These are phyloP conservation scores for Chytridium lagenaria DNA, from an alignment of 371 early-diverging fungal species.

Conservation along the genomic window DNA sequence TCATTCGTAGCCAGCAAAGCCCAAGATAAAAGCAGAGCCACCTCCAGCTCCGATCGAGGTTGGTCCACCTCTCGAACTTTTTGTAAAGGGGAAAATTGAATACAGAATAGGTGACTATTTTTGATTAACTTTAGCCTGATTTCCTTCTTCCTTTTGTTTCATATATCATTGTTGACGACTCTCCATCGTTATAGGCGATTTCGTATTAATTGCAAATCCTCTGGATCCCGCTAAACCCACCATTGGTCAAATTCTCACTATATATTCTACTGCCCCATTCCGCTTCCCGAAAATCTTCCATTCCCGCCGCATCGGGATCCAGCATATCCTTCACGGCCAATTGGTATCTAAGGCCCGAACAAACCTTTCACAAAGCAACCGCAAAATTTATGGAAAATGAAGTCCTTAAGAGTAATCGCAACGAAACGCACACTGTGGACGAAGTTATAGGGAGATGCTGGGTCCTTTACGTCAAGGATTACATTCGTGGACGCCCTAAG, in stretches of 20 bases:
- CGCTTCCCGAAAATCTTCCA: neutral
- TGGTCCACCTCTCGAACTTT: no score
- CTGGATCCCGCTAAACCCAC: constrained; percentile 50
- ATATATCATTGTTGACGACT: no score
- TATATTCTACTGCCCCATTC: neutral
- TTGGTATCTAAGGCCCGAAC: constrained; percentile 63
- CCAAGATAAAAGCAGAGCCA: no score
- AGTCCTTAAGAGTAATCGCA: constrained; percentile 56
- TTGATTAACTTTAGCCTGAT: no score
- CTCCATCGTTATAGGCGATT: constrained; percentile 56
- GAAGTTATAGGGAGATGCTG: constrained; percentile 59
- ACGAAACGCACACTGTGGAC: constrained; percentile 42
- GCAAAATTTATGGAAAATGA: constrained; percentile 58
- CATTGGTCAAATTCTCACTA: constrained; percentile 51
- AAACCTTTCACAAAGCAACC: constrained; percentile 54
- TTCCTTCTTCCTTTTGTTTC: neutral
- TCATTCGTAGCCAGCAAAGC: no score
- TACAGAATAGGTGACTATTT: no score
- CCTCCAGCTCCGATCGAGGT: no score
- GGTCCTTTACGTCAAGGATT: constrained; percentile 57
- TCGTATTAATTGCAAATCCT: constrained; percentile 53
- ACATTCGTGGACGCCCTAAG: constrained; percentile 52
- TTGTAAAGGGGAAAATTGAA: no score
- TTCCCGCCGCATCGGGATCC: neutral
- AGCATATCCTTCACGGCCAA: constrained; percentile 40